Evolutionary conservation across 371 early-diverging fungal species (phyloP), one percentile per base, ranked within the genome.

Genomic region (Dentiscutata heterogama): DNA sequence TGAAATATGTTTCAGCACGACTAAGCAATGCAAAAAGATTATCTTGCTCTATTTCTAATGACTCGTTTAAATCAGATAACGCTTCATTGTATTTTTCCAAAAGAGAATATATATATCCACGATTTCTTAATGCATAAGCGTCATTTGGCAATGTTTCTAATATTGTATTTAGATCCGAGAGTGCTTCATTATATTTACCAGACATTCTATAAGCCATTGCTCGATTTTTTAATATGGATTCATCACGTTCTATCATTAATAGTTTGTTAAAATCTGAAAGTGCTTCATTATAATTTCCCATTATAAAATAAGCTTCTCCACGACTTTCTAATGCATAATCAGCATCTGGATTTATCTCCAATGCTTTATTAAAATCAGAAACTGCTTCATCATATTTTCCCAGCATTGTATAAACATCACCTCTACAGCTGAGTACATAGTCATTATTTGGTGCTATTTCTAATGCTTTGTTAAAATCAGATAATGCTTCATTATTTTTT

Each of bases 81-180:
- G 79, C 79, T 25, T 78, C 65, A 46, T 78, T 51, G 31, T 78
- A 78, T 25, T 50, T 56, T 22, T 50, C n/a, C 2, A 60, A 56
- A 22, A 50, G 64, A 10, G 27, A 22, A 51, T 78, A 42, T 31
- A 64, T 46, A 31, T 29, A 51, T 29, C 79, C 79, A 6, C 79
- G 39, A 65, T 29, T 61, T 18, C 50, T 27, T 2, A 29, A 14
- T 27, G 79, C 64, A 2, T 18, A 51, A 13, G 53, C 11, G 27
- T 78, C 53, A 25, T 63, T 39, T 16, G 79, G 79, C 16, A 65
- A 22, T 18, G 18, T 42, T 22, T 42, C 29, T 18, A 75, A 54
- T 6, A 22, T 60, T 51, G 42, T 50, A 54, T 78, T 50, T 53
- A 78, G n/a, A 46, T 78, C 79, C 6, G 0, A 7, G 3, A 78